These are phyloP conservation scores for Suhomyces canberraensis DNA, from an alignment of 805 yeast genomes.

Conservation along the genomic window DNA sequence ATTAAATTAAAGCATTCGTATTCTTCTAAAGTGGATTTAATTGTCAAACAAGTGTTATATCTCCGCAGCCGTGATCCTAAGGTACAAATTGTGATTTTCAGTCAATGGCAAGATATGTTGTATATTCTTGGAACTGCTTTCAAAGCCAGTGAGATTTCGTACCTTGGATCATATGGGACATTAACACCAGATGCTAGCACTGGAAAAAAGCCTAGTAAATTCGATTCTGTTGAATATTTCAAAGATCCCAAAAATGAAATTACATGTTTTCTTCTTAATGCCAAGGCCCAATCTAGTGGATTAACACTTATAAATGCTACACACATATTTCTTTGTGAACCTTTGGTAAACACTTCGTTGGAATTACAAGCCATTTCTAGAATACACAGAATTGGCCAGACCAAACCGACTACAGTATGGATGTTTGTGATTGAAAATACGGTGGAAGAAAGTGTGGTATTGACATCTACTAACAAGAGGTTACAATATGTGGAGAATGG, in stretches of 20 bases:
- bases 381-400: slow-evolving; percentile 90
- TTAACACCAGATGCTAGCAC: slow-evolving; percentile 29
- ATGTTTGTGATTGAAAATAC: slow-evolving; percentile 79
- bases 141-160: slow-evolving; percentile 51
- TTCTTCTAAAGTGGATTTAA: slow-evolving; percentile 86
- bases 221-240: slow-evolving; percentile 53
- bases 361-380: slow-evolving; percentile 92
- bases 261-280: slow-evolving; percentile 85
- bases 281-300: slow-evolving; percentile 87
- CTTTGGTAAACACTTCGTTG: slow-evolving; percentile 79
- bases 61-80: slow-evolving; percentile 53
- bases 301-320: slow-evolving; percentile 87
- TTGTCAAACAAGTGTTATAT: slow-evolving; percentile 68
- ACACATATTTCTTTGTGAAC: slow-evolving; percentile 90
- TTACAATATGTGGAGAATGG: slow-evolving; percentile 36
- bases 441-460: slow-evolving; percentile 83
- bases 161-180: slow-evolving; percentile 52
- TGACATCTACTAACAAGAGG: slow-evolving; percentile 62
- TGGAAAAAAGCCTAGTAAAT: slow-evolving; percentile 24
- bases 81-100: slow-evolving; percentile 81
- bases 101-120: slow-evolving; percentile 83
- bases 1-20: slow-evolving; percentile 41
- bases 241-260: slow-evolving; percentile 52
- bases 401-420: slow-evolving; percentile 81
- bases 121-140: slow-evolving; percentile 65